phyloP scores from a whole-genome alignment of 2,329 filamentous ascomycete genomes.

The Curvularia lunata region DNA sequence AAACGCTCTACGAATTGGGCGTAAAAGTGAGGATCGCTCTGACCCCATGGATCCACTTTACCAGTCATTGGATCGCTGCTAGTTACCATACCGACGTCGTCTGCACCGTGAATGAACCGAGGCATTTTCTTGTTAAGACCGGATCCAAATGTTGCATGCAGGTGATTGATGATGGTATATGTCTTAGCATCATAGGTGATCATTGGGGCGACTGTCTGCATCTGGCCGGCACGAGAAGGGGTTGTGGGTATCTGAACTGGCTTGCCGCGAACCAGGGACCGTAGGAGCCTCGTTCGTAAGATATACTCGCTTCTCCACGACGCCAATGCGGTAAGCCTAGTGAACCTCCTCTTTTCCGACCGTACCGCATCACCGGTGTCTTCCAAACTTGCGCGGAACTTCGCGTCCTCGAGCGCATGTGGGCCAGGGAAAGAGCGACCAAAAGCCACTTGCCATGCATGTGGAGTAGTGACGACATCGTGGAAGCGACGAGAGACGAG shows the following conservation, averaged over 20 bases:
- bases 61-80: conserved; percentile 78
- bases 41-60: conserved; percentile 82
- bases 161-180: conserved; percentile 76
- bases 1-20: conserved; percentile 79
- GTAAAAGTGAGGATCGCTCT: conserved; percentile 75
- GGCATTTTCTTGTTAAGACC: conserved; percentile 73
- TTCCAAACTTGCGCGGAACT: conserved; percentile 54
- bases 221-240: conserved; percentile 60
- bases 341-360: conserved; percentile 79
- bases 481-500: conserved; percentile 90
- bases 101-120: conserved; percentile 80
- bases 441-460: conserved; percentile 94
- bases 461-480: conserved; percentile 82
- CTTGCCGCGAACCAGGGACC: conserved; percentile 82
- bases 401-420: conserved; percentile 57
- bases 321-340: conserved; percentile 79
- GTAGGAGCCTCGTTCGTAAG: conserved; percentile 79
- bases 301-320: conserved; percentile 98
- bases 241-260: conserved; percentile 64
- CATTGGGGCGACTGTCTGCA: conserved; percentile 73
- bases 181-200: conserved; percentile 87
- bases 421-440: conserved; percentile 86
- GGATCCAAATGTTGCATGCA: conserved; percentile 78
- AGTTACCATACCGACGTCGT: conserved; percentile 78
- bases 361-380: conserved; percentile 57